A percentile compares a stretch with the other conserved stretches of the same genome.
Conservation (phyloP, 2,329 filamentous ascomycete species). For the Hymenoscyphus fructigenus region DNA sequence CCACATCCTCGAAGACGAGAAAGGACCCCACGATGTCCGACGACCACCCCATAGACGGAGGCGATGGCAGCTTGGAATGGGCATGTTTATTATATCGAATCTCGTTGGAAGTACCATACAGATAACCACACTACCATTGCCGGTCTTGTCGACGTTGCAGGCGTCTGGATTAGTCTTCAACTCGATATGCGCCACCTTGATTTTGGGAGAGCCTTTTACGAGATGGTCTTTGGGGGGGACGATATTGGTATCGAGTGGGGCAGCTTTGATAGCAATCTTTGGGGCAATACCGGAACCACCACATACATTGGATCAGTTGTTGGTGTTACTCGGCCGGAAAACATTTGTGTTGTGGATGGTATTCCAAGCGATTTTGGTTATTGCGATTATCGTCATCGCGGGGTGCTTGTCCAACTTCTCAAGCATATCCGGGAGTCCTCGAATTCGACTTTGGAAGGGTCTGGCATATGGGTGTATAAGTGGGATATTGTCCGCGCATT, state of each 20-base stretch:
- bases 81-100: slow-evolving; percentile 94
- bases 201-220: slow-evolving; percentile 92
- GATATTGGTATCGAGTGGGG: slow-evolving; percentile 79
- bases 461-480: slow-evolving; percentile 87
- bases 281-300: slow-evolving; percentile 92
- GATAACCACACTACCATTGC: slow-evolving; percentile 91
- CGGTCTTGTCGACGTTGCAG: slow-evolving; percentile 91
- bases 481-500: slow-evolving; percentile 91
- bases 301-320: slow-evolving; percentile 79
- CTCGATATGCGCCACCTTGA: slow-evolving; percentile 91
- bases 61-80: slow-evolving; percentile 96
- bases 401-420: slow-evolving; percentile 54
- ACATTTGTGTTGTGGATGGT: slow-evolving; percentile 90
- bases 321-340: slow-evolving; percentile 69
- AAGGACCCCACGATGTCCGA: slow-evolving; percentile 70
- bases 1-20: slow-evolving; percentile 96
- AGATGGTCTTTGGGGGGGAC: slow-evolving; percentile 90
- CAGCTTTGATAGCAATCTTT: slow-evolving; percentile 89
- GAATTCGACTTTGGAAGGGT: slow-evolving; percentile 74
- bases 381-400: slow-evolving; percentile 63
- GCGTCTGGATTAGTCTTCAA: slow-evolving; percentile 97
- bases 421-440: slow-evolving; percentile 57
- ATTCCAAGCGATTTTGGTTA: slow-evolving; percentile 70
- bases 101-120: slow-evolving; percentile 94
- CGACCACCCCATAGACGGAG: slow-evolving; percentile 86